Evolutionary conservation across 164 flowering plant species (phyloP), one percentile per base, ranked within the genome.

Genomic region (Nymphaea colorata): DNA sequence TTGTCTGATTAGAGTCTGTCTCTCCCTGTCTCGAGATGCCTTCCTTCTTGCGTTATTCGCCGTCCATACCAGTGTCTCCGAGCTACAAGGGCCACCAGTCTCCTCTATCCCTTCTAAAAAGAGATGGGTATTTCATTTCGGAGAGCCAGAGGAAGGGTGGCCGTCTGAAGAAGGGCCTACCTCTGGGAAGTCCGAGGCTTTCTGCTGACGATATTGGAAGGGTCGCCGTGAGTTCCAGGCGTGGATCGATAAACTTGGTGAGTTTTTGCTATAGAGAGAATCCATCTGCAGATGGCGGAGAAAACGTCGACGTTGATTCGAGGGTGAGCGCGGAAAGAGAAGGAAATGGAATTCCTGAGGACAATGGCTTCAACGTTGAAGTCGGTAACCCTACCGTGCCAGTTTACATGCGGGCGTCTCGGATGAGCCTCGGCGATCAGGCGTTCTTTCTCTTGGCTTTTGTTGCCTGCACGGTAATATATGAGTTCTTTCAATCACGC

Each of bases 391-490:
- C 91, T 12, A 67, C 44, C 16, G 25, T 74, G 65, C 80, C 80
- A 4, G 47, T 70, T 12, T 44, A 5, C 71, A 16, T 78, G 73
- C 75, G 72, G 6, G 64, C 70, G 47, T 66, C 80, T n/a, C 85
- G 79, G 45, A 70, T 88, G 74, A 86, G 86, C 75, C 76, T 82
- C 76, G 77, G 82, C 57, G 89, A 88, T 72, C 87, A 86, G 66
- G 93, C 92, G 61, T 88, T 84, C 78, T 78, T 83, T 73, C 83
- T 91, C 43, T 66, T 87, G 69, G 74, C 90, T 17, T 91, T 91
- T 80, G 79, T 88, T 68, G 87, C 86, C 71, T 84, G 87, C 85
- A 82, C 89, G 86, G 97, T 87, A 78, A 42, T 14, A 2, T 36
- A 53, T 7, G 11, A 6, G 17, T 61, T 17, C 44, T 59, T 43